Percentiles rank a stretch among this genome's conserved stretches.
phyloP scores from a whole-genome alignment of 2,329 filamentous ascomycete species.

The Exutisphaerella laricina region DNA sequence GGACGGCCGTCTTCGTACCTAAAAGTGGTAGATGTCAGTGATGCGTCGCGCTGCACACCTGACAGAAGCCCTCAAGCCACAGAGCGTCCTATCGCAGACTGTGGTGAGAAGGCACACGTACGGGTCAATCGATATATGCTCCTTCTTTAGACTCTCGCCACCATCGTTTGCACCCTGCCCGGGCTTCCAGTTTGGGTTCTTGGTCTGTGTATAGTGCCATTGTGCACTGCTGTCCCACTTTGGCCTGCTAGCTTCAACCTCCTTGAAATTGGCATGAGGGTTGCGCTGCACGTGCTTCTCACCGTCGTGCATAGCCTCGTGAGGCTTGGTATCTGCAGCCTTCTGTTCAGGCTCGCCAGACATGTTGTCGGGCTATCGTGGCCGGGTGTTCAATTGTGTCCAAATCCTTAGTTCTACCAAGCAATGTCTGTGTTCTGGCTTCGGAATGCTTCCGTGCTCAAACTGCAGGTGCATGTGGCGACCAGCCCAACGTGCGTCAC shows the following conservation, averaged over 20 bases:
- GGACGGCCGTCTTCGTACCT: constrained; percentile 65
- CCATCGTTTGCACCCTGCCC: constrained; percentile 60
- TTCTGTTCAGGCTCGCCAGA: constrained; percentile 27
- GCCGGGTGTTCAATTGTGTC: too few species aligned
- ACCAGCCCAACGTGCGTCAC: too few species aligned
- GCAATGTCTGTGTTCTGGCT: too few species aligned
- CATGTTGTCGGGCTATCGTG: constrained; percentile 16
- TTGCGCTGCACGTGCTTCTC: constrained; percentile 20
- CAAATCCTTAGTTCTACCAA: too few species aligned
- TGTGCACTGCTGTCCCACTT: constrained; percentile 48
- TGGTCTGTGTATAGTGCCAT: constrained; percentile 58
- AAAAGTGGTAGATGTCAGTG: too few species aligned
- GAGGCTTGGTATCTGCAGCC: constrained; percentile 21
- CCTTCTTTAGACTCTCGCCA: constrained; percentile 46
- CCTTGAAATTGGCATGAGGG: constrained; percentile 67
- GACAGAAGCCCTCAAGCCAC: too few species aligned
- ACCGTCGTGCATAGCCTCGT: constrained; percentile 37
- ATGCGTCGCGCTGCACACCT: too few species aligned
- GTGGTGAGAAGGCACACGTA: too few species aligned
- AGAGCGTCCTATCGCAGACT: too few species aligned
- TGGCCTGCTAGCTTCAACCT: constrained; percentile 60
- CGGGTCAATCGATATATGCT: constrained; percentile 75
- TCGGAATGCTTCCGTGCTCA: too few species aligned
- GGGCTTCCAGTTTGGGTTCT: constrained; percentile 59
- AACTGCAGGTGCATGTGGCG: too few species aligned